These are phyloP conservation scores for Adansonia gregorii DNA, from an alignment of 441 rosid genomes.

Conservation along the genomic window DNA sequence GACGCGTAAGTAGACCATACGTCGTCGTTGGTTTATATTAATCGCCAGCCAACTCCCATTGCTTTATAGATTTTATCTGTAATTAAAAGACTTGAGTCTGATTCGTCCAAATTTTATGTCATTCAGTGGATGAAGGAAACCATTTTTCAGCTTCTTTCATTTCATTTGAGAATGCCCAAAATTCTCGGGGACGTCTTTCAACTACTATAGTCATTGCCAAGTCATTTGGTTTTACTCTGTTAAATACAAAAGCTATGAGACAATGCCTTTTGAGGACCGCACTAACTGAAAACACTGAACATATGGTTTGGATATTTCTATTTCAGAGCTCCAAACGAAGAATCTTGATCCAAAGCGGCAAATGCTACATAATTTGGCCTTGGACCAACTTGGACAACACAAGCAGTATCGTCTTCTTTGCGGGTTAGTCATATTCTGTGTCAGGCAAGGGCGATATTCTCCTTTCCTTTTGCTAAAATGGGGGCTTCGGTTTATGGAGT, in stretches of 20 bases:
- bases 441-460: background rate
- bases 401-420: conserved; percentile 9
- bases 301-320: background rate
- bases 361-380: background rate
- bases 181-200: background rate
- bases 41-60: background rate
- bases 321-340: background rate
- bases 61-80: background rate
- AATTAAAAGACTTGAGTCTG: background rate
- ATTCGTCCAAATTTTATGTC: background rate
- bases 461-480: background rate
- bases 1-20: conserved; percentile 1
- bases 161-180: background rate
- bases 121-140: background rate
- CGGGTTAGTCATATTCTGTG: background rate
- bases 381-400: background rate
- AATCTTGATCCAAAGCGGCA: background rate
- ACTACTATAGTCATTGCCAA: background rate
- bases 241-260: background rate
- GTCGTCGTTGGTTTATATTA: background rate
- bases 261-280: background rate
- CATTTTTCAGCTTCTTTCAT: background rate
- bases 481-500: conserved; percentile 1
- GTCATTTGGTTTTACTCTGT: background rate
- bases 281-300: background rate